Conservation (phyloP, 2,329 filamentous ascomycete species). For the Seiridium unicorne region DNA sequence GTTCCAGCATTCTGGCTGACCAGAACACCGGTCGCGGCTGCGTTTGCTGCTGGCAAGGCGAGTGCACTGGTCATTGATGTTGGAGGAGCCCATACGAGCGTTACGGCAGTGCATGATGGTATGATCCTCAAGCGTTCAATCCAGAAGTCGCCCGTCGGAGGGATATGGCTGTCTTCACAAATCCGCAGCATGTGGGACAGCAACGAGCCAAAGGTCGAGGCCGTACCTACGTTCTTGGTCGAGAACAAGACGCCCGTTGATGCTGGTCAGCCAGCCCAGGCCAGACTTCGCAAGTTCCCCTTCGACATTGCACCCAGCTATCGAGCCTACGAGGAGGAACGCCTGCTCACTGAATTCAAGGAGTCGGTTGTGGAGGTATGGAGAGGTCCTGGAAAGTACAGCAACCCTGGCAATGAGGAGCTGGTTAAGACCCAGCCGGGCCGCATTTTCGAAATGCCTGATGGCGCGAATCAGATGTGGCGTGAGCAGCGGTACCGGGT, state of each 20-base stretch:
- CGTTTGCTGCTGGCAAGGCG: slow-evolving; percentile 90
- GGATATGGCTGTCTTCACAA: slow-evolving; percentile 87
- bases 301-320: slow-evolving; percentile 66
- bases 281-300: slow-evolving; percentile 68
- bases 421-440: slow-evolving; percentile 70
- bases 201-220: slow-evolving; percentile 66
- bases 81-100: slow-evolving; percentile 82
- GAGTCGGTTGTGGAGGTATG: slow-evolving; percentile 95
- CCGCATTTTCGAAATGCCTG: slow-evolving; percentile 93
- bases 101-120: slow-evolving; percentile 91
- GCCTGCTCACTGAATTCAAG: slow-evolving; percentile 93
- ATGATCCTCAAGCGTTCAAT: slow-evolving; percentile 90
- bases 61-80: slow-evolving; percentile 91
- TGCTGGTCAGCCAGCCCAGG: slow-evolving; percentile 76
- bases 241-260: slow-evolving; percentile 87
- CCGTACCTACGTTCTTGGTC: slow-evolving; percentile 85
- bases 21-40: slow-evolving; percentile 82
- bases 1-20: slow-evolving; percentile 93
- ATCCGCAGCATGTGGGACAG: slow-evolving; percentile 76
- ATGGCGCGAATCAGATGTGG: slow-evolving; percentile 95
- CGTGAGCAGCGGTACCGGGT: slow-evolving; percentile 82
- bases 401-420: slow-evolving; percentile 70
- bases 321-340: slow-evolving; percentile 83
- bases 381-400: slow-evolving; percentile 73
- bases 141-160: slow-evolving; percentile 80